Evolutionary conservation across 2,329 filamentous ascomycete genomes (phyloP).

Genomic region (Emericellopsis cladophorae): DNA sequence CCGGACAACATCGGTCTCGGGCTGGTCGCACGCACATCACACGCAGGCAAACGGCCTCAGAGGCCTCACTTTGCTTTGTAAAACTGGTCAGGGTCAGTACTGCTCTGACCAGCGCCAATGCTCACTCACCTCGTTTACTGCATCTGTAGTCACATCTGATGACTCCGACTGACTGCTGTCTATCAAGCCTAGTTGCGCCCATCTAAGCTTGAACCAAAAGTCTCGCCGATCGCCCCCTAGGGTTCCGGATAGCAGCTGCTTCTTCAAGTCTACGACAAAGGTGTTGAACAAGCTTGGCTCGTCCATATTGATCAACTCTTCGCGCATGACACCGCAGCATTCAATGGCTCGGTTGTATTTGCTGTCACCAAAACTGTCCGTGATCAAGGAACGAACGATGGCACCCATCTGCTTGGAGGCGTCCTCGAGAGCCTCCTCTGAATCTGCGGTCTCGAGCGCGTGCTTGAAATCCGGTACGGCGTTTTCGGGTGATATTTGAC

Average conservation of each 20-base stretch:
- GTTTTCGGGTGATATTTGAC: constrained; percentile 48
- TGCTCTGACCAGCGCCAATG: background rate
- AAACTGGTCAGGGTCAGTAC: constrained; percentile 18
- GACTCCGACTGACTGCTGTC: constrained; percentile 47
- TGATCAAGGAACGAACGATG: constrained; percentile 58
- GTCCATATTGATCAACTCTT: constrained; percentile 64
- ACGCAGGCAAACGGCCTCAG: background rate
- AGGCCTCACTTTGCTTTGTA: constrained; percentile 18
- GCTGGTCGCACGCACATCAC: too few species aligned
- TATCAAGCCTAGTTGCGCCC: constrained; percentile 59
- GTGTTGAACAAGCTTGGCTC: constrained; percentile 66
- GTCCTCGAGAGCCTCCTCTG: constrained; percentile 49
- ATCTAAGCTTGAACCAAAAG: constrained; percentile 68
- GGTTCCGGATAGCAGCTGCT: constrained; percentile 52
- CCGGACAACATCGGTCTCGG: too few species aligned
- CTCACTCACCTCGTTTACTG: constrained; percentile 48
- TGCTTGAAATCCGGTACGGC: constrained; percentile 87
- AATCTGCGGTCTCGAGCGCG: constrained; percentile 47
- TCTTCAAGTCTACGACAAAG: constrained; percentile 60
- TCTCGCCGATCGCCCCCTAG: constrained; percentile 67
- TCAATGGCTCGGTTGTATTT: constrained; percentile 67
- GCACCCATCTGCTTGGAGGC: constrained; percentile 62
- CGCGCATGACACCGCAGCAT: constrained; percentile 63
- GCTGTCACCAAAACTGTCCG: constrained; percentile 60
- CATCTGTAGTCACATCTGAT: constrained; percentile 55